phyloP scores from a whole-genome alignment of 1,284 basidiomycete genomes.

The Malassezia arunalokei region DNA sequence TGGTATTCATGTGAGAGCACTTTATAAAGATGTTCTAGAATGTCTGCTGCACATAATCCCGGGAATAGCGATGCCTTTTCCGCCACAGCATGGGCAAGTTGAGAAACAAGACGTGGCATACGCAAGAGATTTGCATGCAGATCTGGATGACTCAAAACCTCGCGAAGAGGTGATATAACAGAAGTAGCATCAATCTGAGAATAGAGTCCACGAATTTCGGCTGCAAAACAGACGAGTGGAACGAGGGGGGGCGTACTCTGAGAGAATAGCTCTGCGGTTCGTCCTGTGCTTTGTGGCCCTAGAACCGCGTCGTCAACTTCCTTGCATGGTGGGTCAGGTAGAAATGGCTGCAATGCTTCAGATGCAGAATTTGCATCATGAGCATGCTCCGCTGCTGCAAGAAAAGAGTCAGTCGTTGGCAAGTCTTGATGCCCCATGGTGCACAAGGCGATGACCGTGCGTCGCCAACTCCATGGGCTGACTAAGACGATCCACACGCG shows the following conservation, averaged over 20 bases:
- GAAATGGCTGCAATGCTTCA: not conserved
- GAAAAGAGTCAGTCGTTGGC: not conserved
- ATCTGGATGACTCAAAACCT: not conserved
- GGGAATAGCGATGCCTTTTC: not conserved
- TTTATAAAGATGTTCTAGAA: not conserved
- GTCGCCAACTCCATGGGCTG: not conserved
- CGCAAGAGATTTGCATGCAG: not conserved
- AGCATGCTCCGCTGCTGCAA: not conserved
- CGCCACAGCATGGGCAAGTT: slow-evolving; percentile 1
- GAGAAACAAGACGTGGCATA: slow-evolving; percentile 1
- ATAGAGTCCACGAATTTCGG: not conserved
- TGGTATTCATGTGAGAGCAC: not conserved
- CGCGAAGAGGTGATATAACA: not conserved
- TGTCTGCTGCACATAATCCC: not conserved
- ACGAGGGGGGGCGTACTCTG: not conserved
- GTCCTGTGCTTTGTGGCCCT: slow-evolving; percentile 3
- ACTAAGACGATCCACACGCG: not conserved
- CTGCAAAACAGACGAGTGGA: slow-evolving; percentile 1
- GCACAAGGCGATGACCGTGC: not conserved
- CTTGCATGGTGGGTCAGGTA: not conserved
- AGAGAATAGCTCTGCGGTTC: slow-evolving; percentile 1
- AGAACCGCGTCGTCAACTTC: not conserved
- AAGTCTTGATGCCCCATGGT: not conserved
- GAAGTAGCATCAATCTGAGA: not conserved
- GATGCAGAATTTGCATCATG: not conserved